Evolutionary conservation across 139 green algal species (phyloP), one percentile per base, ranked within the genome.

Genomic region (Protoeuglena noctilucae): DNA sequence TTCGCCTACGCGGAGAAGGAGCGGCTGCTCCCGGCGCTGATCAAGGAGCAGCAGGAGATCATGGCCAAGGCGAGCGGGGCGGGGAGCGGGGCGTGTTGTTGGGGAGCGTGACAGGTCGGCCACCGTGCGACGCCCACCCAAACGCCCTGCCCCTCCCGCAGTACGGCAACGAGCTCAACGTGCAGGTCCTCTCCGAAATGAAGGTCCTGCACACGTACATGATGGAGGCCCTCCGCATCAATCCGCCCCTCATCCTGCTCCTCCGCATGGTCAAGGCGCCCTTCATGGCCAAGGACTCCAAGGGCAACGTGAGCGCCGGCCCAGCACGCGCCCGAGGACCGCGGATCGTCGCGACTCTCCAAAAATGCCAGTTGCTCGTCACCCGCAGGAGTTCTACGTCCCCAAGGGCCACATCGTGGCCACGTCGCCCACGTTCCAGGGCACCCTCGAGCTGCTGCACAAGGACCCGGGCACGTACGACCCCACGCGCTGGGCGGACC

Each of bases 181-280:
- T 88, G 58, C 86, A 96, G 30, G 69, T 83, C 22, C 73, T 97
- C 18, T 71, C 74, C 28, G 65, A 87, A 49, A 93, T 98, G 89
- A 72, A 94, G 31, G 57, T 70, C 52, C 75, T 96, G 61, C 88
- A 96, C 73, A 68, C 73, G 55, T 72, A 72, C 56, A 82, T 93
- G 34, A 19, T 12, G 28, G 85, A 94, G 70, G 84, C 85, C 43
- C 74, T 98, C 54, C 81, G 91, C 54, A 82, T 98, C 60, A 69
- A 93, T 67, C 91, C 91, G 41, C 91, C 91, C 5, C 79, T 98
- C 57, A 80, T 96, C 60, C 79, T 98, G 84, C 67, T 98, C 26
- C 75, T 98, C 73, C 76, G 91, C 49, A 80, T 89, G 34, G 67
- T 61, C 47, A 87, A 93, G 57, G 64, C 81, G 56, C 51, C 73